Base-by-base conservation (phyloP, 202 grass and related monocot species). In the Eragrostis tef region DNA sequence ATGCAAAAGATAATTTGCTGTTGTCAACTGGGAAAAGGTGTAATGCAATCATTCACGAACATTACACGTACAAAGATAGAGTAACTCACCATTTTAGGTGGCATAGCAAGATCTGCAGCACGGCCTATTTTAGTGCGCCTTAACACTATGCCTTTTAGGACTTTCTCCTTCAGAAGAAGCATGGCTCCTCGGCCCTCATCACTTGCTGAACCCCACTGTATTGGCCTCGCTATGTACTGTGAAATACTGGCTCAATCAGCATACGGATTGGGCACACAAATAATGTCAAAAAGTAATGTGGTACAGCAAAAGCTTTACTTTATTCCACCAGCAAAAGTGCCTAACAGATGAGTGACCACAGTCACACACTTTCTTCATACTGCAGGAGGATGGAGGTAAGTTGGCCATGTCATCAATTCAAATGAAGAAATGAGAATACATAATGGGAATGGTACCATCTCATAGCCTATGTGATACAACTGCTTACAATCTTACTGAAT, bases 281-380 rank as follows among this genome's bases (percentile, higher is more conserved):
- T 52, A 54, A 43, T 4, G 31, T 57, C 10, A 6, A 64, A 82
- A 84, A 78, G 27, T 9, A 52, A 73, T 15, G 67, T 46, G 10
- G 58, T 24, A 61, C 34, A 73, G 25, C 17, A 34, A 75, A 88
- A 77, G 53, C 51, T 83, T 79, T 77, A 98, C 95, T 75, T 85
- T 94, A 82, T 95, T 98, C 95, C 95, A 98, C 95, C 92, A 98
- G 85, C 95, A 98, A 31, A 98, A 98, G 74, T 98, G 95, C 65
- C 95, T 88, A 42, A 94, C 92, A 64, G 72, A 88, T 64, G 95
- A 94, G 84, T 98, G 95, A 88, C 81, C 79, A 83, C 95, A 98
- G 19, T 86, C 81, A 8, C 95, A 98, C 36, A 49, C 49, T 84
- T 86, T 94, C 74, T 83, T 83, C 82, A 90, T 62, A 74, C 94